Percentiles rank a stretch among this genome's conserved stretches.
These are phyloP conservation scores for Alternaria sp. DNA, from an alignment of 2,329 filamentous ascomycete species.

Conservation along the genomic window DNA sequence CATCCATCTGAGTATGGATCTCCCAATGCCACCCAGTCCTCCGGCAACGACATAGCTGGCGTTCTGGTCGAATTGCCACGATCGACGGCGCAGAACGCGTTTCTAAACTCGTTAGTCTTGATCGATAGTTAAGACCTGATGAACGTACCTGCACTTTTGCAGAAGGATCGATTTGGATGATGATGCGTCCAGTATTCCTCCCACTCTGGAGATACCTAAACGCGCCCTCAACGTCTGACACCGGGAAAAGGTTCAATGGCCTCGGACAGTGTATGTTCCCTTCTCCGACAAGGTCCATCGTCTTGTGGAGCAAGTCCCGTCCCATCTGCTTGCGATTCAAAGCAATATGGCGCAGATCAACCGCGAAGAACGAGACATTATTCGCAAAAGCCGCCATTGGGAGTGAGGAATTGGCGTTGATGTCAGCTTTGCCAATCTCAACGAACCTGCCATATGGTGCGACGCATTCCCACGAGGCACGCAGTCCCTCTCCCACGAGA, in stretches of 20 bases:
- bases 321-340: constrained; percentile 7
- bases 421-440: constrained; percentile 25
- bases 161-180: neutral
- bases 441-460: constrained; percentile 35
- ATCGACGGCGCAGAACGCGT: neutral
- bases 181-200: neutral
- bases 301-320: neutral
- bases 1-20: neutral
- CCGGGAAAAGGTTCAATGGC: neutral
- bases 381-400: constrained; percentile 12
- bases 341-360: constrained; percentile 5
- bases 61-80: neutral
- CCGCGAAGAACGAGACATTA: neutral
- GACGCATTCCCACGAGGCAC: constrained; percentile 49
- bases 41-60: neutral
- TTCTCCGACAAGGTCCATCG: neutral
- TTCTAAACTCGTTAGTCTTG: neutral
- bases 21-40: neutral
- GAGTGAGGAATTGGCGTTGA: constrained; percentile 5
- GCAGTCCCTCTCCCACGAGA: constrained; percentile 29
- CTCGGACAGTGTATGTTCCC: neutral
- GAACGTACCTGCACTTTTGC: neutral
- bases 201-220: neutral
- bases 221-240: neutral
- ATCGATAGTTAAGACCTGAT: neutral